Base-by-base conservation (phyloP, 768 basidiomycete genomes). In the Lactarius tabidus region DNA sequence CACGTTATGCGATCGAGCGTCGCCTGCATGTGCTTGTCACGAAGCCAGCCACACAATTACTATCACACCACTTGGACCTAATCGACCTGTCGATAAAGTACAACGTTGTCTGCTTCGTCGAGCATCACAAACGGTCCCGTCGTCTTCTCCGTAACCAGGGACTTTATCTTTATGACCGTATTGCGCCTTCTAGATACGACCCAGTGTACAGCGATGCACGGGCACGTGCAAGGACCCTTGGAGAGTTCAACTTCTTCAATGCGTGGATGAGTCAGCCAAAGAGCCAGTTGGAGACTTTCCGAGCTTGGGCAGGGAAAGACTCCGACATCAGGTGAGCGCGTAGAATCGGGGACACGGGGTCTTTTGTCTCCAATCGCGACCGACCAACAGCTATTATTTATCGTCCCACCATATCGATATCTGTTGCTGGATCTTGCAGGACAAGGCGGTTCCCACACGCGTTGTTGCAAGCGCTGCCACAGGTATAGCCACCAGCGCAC, bases 181-280 rank as follows among this genome's bases (percentile, higher is more conserved):
- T 51, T 28, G 45, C 31, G 20, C n/a, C 31, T 36, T 35, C 17
- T 66, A 88, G 87, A 56, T 92, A 88, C 72, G 94, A 96, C 76
- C 95, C 95, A 6, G 93, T 89, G 15, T 96, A 97, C 79, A 90
- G 89, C 71, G 94, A 97, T 73, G 95, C 93, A 43, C 88, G 86
- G 71, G 88, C 86, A 5, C 86, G 89, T 59, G 89, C 89, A 33
- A 83, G 81, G 31, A 77, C 83, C 8, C 81, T 95, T 29, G 93
- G 94, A 38, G 92, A 95, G 75, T 93, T 95, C 79, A 96, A 95
- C 78, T 96, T 93, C 77, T 96, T 94, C 85, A 91, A 80, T 70
- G 91, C 93, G 41, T 96, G 95, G 93, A 97, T 97, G 95, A 93
- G 91, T 72, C 95, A 96, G 75, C 95, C 95, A 51, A 97, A 97